Evolutionary conservation across 768 basidiomycete species (phyloP).

Genomic region (Hericium erinaceus): DNA sequence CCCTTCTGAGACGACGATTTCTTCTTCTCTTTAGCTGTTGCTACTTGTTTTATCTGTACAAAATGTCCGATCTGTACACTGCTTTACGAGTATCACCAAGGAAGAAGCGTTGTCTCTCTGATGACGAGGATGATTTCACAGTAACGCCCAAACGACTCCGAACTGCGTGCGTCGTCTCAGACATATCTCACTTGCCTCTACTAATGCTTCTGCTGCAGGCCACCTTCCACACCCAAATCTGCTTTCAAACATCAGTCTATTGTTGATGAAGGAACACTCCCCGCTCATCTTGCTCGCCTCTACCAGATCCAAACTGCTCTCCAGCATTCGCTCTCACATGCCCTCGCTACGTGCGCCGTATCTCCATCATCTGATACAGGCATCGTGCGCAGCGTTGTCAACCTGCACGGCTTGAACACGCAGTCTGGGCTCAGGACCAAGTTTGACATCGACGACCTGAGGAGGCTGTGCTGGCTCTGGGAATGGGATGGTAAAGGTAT

Average conservation of each 20-base stretch:
- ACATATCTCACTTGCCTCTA: conserved; percentile 2
- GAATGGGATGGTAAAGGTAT: conserved; percentile 64
- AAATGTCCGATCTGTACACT: conserved; percentile 55
- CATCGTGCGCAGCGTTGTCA: conserved; percentile 67
- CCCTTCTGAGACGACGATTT: neutral
- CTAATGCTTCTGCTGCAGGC: conserved; percentile 26
- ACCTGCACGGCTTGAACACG: conserved; percentile 60
- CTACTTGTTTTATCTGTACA: conserved; percentile 2
- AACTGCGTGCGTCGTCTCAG: conserved; percentile 32
- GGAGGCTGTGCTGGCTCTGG: conserved; percentile 80
- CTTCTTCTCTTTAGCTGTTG: neutral
- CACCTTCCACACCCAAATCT: conserved; percentile 51
- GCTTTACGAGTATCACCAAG: conserved; percentile 55
- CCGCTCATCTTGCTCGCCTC: conserved; percentile 52
- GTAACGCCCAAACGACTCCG: conserved; percentile 66
- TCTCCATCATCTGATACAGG: conserved; percentile 72
- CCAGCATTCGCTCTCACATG: conserved; percentile 78
- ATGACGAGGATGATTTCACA: conserved; percentile 40
- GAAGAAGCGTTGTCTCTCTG: conserved; percentile 54
- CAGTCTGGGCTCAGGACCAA: conserved; percentile 59
- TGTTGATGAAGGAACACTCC: conserved; percentile 28
- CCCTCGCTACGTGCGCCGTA: conserved; percentile 73
- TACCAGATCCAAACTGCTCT: conserved; percentile 56
- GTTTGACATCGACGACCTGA: conserved; percentile 61
- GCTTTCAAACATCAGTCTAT: conserved; percentile 17